Conservation (phyloP, 805 yeast genomes). For the Starmerella vitae region DNA sequence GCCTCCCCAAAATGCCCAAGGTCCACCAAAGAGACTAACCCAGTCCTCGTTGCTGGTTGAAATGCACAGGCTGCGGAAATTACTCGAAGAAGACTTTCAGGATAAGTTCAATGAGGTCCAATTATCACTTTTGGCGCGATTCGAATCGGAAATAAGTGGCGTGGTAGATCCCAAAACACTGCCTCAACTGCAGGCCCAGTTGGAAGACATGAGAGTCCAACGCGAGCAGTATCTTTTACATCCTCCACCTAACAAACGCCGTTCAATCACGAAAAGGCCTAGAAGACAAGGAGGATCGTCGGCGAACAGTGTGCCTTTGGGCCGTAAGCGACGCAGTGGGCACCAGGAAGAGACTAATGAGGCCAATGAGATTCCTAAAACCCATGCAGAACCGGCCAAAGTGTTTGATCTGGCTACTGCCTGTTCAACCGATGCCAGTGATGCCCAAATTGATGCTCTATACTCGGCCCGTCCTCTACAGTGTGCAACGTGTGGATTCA, state of each 20-base stretch:
- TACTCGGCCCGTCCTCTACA: constrained; percentile 51
- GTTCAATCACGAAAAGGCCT: not conserved
- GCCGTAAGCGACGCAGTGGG: constrained; percentile 8
- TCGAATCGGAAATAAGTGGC: constrained; percentile 23
- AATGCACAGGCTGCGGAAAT: constrained; percentile 21
- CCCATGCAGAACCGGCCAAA: not conserved
- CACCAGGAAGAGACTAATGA: not conserved
- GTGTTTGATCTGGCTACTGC: constrained; percentile 26
- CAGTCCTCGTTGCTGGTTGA: constrained; percentile 24
- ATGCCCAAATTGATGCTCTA: constrained; percentile 29
- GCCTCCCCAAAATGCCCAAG: constrained; percentile 1
- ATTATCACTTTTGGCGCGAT: constrained; percentile 23
- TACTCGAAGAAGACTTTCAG: constrained; percentile 16
- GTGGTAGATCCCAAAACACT: constrained; percentile 23
- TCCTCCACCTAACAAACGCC: not conserved
- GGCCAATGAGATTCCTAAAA: not conserved
- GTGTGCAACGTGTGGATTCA: constrained; percentile 79
- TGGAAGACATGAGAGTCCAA: constrained; percentile 17
- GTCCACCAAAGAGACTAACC: constrained; percentile 14
- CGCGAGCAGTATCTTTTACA: constrained; percentile 5
- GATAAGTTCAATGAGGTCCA: constrained; percentile 25
- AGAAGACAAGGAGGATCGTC: constrained; percentile 10
- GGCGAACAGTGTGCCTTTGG: constrained; percentile 16
- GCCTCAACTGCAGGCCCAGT: constrained; percentile 24
- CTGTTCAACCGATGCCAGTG: constrained; percentile 25